Evolutionary conservation across 2,329 filamentous ascomycete species (phyloP).

Genomic region (Erysiphe neolycopersici): DNA sequence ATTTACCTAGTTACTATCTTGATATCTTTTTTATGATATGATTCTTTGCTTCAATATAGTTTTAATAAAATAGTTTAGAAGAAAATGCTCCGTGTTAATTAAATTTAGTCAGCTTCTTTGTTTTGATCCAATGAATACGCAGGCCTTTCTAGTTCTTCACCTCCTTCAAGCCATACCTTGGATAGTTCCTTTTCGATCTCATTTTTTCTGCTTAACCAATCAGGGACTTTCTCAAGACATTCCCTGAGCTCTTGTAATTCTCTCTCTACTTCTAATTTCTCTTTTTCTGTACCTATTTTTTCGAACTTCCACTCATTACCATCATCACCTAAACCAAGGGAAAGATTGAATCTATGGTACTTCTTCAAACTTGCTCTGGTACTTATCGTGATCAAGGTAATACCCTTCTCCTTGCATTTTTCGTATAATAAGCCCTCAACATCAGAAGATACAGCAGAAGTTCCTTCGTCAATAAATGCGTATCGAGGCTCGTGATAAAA

Average conservation of each 20-base stretch:
- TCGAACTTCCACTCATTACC: constrained; percentile 85
- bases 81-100: background rate
- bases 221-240: constrained; percentile 52
- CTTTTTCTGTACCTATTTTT: constrained; percentile 72
- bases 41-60: too few relatives aligned
- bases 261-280: constrained; percentile 81
- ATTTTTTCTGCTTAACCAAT: constrained; percentile 50
- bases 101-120: background rate
- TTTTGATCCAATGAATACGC: constrained; percentile 3
- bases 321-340: constrained; percentile 51
- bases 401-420: constrained; percentile 72
- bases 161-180: constrained; percentile 14
- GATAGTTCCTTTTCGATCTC: constrained; percentile 65
- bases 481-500: constrained; percentile 90
- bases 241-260: constrained; percentile 68
- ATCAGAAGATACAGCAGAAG: constrained; percentile 76
- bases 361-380: constrained; percentile 85
- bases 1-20: too few relatives aligned
- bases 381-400: constrained; percentile 87
- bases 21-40: too few relatives aligned
- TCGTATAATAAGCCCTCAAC: constrained; percentile 90
- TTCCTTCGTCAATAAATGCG: constrained; percentile 87
- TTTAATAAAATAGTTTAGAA: too few relatives aligned
- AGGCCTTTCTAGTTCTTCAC: constrained; percentile 6
- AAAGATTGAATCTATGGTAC: constrained; percentile 81